Evolutionary conservation across 345 rosid species (phyloP), one percentile per base, ranked within the genome.

Genomic region (Cardamine resedifolia): DNA sequence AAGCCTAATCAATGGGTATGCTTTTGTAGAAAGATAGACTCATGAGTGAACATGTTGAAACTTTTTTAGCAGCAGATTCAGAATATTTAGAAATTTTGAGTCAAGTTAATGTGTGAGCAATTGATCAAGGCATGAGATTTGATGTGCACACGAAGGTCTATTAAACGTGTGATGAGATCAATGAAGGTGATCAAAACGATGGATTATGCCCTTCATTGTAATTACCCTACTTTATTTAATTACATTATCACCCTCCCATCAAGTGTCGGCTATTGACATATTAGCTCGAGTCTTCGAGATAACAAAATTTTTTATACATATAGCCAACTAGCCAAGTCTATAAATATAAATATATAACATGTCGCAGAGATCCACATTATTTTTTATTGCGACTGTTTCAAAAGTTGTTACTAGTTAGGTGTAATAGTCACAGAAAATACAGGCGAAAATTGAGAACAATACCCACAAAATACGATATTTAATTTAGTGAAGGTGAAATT

Each of bases 121-220:
- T n/a, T n/a, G n/a, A n/a, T 61, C 33, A 61, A 39, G 20, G 70
- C 76, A 64, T 56, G 23, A 23, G 10, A 72, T 64, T 48, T 31
- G 57, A 4, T 64, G 28, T 7, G 57, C 30, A 73, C 66, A 44
- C 56, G 58, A 56, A 24, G 58, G 31, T 56, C 59, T 45, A 73
- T 57, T 24, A 57, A 57, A 47, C 14, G 34, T 33, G 38, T 2
- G 41, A 73, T 64, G 9, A 64, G n/a, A n/a, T n/a, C n/a, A n/a
- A 72, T 55, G 58, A 55, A 64, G 34, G n/a, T n/a, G n/a, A n/a
- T 44, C 71, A 72, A 56, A 64, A 72, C 30, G 77, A 72, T 64
- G 49, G 38, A 31, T 72, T 62, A 41, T 41, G 47, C 10, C 15
- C 27, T 15, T 72, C 30, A 63, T 63, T 72, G 19, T 53, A 44